Evolutionary conservation across 768 basidiomycete genomes (phyloP), one percentile per base, ranked within the genome.

Genomic region (Russula sp.): DNA sequence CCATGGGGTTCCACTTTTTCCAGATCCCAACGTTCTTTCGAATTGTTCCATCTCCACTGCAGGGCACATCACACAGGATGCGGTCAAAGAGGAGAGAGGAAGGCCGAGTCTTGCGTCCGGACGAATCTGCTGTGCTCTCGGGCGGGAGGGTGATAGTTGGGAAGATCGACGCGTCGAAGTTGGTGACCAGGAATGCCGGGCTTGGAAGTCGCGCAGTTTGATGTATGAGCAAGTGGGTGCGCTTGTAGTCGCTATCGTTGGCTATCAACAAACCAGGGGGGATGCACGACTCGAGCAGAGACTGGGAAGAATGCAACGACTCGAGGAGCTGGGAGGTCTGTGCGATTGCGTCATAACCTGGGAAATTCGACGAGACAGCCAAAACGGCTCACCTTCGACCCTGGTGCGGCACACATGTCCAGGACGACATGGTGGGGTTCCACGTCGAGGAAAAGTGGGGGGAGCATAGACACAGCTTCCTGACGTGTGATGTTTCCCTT

Each of bases 401-500:
- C 97, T 0, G 97, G 97, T 2, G 97, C 96, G 18, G 97, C 97
- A 72, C 97, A 99, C 91, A 96, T 94, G 73, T 99, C 97, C 69
- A 98, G 85, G 20, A 92, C 89, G 85, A 90, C 61, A 73, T 98
- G 96, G 72, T 97, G 89, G 0, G 97, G 92, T 70, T 91, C 80
- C n/a, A 98, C 92, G 59, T 94, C 91, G 39, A 99, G 83, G 68
- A 98, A 86, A 2, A 99, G 82, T 0, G 97, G 96, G 6, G 97
- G 97, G n/a, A 99, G 78, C 97, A 99, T 99, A 72, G 93, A 96
- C 62, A 99, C 97, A 18, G 93, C 94, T 75, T 99, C 97, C 74
- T 98, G 95, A 22, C 97, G 79, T 11, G 94, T 96, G 52, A 98
- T 80, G 69, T 99, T 99, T 52, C 97, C 95, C 93, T 95, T 68